Conservation (phyloP, 1,284 basidiomycete species). For the Irpex lacteus region DNA sequence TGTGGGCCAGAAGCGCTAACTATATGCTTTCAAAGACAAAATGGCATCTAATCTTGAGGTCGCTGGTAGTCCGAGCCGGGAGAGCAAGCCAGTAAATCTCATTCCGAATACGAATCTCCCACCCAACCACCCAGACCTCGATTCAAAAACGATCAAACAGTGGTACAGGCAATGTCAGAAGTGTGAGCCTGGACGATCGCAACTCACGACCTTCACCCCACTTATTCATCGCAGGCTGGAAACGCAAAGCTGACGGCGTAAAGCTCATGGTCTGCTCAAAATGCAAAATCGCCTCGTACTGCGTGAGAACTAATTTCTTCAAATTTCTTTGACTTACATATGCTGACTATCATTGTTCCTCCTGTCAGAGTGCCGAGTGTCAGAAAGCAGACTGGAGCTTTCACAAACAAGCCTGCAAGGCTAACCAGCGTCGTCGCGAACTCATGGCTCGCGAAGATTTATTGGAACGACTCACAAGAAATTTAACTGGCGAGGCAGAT, state of each 20-base stretch:
- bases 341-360: neutral
- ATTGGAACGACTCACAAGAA: neutral
- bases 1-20: too few species aligned
- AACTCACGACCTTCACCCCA: too few species aligned
- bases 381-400: slow-evolving; percentile 19
- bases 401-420: slow-evolving; percentile 18
- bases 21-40: too few species aligned
- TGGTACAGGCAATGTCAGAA: slow-evolving; percentile 14
- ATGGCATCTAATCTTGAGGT: too few species aligned
- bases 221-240: slow-evolving; percentile 8
- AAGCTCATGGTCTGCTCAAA: slow-evolving; percentile 12
- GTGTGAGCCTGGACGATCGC: slow-evolving; percentile 2
- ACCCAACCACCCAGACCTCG: neutral
- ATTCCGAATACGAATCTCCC: neutral
- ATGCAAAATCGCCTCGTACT: slow-evolving; percentile 14
- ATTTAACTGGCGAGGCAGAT: neutral
- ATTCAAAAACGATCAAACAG: slow-evolving; percentile 6
- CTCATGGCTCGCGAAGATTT: slow-evolving; percentile 10
- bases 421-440: slow-evolving; percentile 4
- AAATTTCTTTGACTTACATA: neutral
- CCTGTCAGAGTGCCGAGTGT: slow-evolving; percentile 12
- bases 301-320: slow-evolving; percentile 2
- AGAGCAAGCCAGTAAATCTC: neutral
- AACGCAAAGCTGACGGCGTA: slow-evolving; percentile 8
- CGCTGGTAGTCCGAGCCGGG: too few species aligned